Evolutionary conservation across 768 basidiomycete species (phyloP), one percentile per base, ranked within the genome.

Genomic region (Mycena rosella): DNA sequence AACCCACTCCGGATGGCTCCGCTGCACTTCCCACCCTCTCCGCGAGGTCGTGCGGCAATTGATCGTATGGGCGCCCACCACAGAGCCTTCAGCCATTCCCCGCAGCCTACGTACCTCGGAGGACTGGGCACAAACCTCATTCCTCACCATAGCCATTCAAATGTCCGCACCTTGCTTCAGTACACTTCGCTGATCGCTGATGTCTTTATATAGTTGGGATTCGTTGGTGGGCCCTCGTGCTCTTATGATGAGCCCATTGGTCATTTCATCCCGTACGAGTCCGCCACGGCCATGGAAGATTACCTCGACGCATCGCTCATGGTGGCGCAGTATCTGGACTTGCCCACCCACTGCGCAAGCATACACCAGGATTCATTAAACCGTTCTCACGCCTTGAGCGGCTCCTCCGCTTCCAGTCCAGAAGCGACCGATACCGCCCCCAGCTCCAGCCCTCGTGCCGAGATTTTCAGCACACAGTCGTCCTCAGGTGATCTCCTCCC

Each of bases 291-390:
- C 1, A 38, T 59, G 5, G 64, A 65, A 9, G 51, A 65, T 8
- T 65, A 52, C 32, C 24, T 53, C 26, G 64, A 65, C 42, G 64
- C 57, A 20, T 59, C 57, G 4, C 51, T 65, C 18, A 65, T 65
- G 57, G 64, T 51, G 13, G 49, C 32, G 14, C 49, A 65, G 27
- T 53, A 53, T 24, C 51, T 59, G 7, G 56, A 65, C 24, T 13
- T 65, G 10, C 51, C 56, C 2, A 47, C 17, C 24, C n/a, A n/a
- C n/a, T 53, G 51, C 24, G 34, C 64, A 22, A 27, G 10, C 40
- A 40, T 24, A 4, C 27, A 29, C 22, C 54, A 56, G 18, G 42
- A 58, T n/a, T n/a, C 27, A 27, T 59, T 45, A 4, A 17, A 5
- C n/a, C 54, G 6, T 11, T 38, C 51, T 1, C 54, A 65, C 22